Conservation (phyloP, 768 basidiomycete genomes). For the Asterophora parasitica region DNA sequence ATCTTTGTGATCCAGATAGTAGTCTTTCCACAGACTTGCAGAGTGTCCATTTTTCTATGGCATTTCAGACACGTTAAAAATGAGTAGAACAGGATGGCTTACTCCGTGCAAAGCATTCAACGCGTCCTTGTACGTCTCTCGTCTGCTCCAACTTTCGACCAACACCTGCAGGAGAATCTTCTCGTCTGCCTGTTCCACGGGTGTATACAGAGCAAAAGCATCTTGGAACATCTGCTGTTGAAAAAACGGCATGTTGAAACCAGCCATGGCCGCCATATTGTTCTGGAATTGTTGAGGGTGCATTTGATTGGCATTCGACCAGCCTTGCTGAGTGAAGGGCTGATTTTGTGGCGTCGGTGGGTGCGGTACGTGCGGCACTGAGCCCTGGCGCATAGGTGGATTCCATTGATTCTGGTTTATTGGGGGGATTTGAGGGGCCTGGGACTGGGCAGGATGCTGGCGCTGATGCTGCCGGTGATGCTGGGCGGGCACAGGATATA, state of each 20-base stretch:
- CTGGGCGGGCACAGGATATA: conserved; percentile 5
- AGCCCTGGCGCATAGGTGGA: conserved; percentile 15
- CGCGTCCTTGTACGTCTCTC: conserved; percentile 57
- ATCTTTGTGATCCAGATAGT: conserved; percentile 66
- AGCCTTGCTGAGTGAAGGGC: conserved; percentile 27
- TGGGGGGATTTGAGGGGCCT: conserved; percentile 12
- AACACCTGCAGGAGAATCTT: conserved; percentile 50
- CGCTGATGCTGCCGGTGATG: conserved; percentile 15
- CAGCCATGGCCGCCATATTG: conserved; percentile 24
- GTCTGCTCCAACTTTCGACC: conserved; percentile 32
- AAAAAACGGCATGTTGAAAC: conserved; percentile 38
- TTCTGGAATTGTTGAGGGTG: conserved; percentile 26
- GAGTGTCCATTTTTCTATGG: conserved; percentile 44
- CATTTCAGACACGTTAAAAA: conserved; percentile 16
- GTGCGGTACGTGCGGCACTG: conserved; percentile 15
- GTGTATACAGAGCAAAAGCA: conserved; percentile 46
- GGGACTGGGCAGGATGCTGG: conserved; percentile 24
- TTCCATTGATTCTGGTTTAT: conserved; percentile 26
- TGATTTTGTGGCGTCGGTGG: conserved; percentile 28
- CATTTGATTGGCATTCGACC: conserved; percentile 28
- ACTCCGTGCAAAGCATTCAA: conserved; percentile 67
- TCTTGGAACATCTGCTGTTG: conserved; percentile 56
- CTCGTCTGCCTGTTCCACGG: conserved; percentile 55
- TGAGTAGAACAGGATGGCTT: conserved; percentile 19
- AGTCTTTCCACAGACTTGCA: conserved; percentile 74